Evolutionary conservation across 306 rosid species (phyloP), one percentile per base, ranked within the genome.

Genomic region (Lathyrus sativus): DNA sequence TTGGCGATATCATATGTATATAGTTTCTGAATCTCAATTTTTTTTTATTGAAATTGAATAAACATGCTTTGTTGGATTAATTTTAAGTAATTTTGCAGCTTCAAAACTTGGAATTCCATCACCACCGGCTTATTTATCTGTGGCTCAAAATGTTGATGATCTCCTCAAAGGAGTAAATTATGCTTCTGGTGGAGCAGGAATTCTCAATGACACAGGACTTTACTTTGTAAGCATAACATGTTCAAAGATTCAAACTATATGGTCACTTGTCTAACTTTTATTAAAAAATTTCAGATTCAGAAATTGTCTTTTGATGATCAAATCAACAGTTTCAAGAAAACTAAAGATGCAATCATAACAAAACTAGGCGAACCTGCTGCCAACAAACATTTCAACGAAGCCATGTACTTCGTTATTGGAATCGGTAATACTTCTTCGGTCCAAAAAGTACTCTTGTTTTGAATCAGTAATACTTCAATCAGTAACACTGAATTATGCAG

Each of bases 101-200:
- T 67, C 49, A 58, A 92, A 87, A 76, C 88, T 91, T 38, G 95
- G 95, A 70, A 84, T 84, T 37, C 28, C 82, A 50, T 62, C 96
- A 3, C 96, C 96, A 35, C 96, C 96, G 43, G 81, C 98, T 35
- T 91, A 85, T 54, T 71, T 91, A 13, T 85, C 98, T 1, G 37
- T 89, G 68, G 22, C 95, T 37, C 81, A 14, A 65, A 84, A 89
- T 11, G 78, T 61, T 11, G 92, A 85, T 78, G 87, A 83, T 14
- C 61, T 92, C 0, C 78, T 89, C 9, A 62, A 85, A 68, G 98
- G 98, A 31, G 82, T 87, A 5, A 92, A 85, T 68, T 92, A 85
- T 71, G 98, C 95, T 56, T 92, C 96, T 11, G 98, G 95, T 38
- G 98, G 98, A 8, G 98, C 95, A 7, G 98, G 98, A 54, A 92